Conservation (phyloP, 2,329 filamentous ascomycete genomes). For the Penicillium corylophilum region DNA sequence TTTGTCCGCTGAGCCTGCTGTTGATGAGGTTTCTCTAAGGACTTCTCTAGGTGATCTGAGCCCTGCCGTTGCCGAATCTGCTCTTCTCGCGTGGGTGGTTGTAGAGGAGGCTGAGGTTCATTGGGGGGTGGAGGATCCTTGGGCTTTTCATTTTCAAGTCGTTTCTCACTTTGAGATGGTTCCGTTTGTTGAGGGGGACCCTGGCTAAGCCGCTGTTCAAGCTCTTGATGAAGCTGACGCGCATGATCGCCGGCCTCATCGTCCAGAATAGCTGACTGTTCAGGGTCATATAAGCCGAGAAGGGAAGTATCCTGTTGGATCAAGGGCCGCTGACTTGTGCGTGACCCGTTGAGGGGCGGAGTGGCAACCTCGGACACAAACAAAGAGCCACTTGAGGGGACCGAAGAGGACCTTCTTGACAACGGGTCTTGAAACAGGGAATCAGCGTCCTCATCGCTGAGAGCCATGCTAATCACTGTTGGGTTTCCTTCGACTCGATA, state of each 20-base stretch:
- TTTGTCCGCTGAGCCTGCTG: background rate
- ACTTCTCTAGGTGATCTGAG: background rate
- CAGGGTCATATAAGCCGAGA: background rate
- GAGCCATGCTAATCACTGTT: background rate
- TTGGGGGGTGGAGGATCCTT: background rate
- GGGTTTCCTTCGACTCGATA: background rate
- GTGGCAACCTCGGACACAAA: constrained; percentile 15
- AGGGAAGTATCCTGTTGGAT: background rate
- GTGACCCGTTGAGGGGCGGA: background rate
- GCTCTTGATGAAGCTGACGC: background rate
- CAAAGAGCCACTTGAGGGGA: constrained; percentile 1
- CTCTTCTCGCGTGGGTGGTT: background rate
- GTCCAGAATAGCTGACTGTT: background rate
- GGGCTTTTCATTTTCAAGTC: background rate
- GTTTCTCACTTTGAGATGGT: background rate
- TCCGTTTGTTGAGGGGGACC: background rate
- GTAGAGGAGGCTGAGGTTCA: background rate
- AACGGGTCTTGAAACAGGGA: background rate
- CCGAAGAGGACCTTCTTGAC: background rate
- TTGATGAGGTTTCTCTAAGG: background rate
- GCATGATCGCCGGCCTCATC: background rate
- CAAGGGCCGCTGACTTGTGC: too few species aligned
- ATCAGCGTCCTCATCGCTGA: background rate
- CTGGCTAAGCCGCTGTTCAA: background rate
- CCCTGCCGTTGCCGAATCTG: background rate